phyloP scores from a whole-genome alignment of 768 basidiomycete species.

The Chalciporus piperatus region DNA sequence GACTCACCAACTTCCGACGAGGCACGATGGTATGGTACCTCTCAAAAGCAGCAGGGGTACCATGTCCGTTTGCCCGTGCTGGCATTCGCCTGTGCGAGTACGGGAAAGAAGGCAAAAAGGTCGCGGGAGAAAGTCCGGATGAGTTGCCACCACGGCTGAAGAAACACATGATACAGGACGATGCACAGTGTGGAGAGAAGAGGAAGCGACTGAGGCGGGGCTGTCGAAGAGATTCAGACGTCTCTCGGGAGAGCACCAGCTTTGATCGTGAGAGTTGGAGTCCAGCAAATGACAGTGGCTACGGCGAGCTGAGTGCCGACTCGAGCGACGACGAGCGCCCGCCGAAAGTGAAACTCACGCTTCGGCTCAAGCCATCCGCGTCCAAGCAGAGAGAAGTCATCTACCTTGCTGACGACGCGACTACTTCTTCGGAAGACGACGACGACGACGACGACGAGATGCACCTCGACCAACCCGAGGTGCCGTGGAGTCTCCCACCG shows the following conservation, averaged over 20 bases:
- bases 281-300: conserved; percentile 24
- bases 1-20: conserved; percentile 69
- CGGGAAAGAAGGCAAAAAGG: conserved; percentile 45
- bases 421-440: conserved; percentile 37
- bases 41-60: conserved; percentile 67
- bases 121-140: conserved; percentile 23
- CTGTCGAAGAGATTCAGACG: conserved; percentile 24
- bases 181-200: conserved; percentile 45
- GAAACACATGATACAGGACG: conserved; percentile 37
- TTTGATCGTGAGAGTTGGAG: conserved; percentile 17
- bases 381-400: conserved; percentile 31
- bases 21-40: conserved; percentile 84
- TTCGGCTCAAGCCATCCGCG: conserved; percentile 50
- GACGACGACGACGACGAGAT: conserved; percentile 8
- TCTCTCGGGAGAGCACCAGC: conserved; percentile 7
- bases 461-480: conserved; percentile 26
- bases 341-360: conserved; percentile 68
- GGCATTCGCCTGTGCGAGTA: conserved; percentile 75
- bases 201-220: conserved; percentile 40
- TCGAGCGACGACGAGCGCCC: conserved; percentile 37
- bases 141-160: conserved; percentile 38
- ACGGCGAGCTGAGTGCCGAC: conserved; percentile 21
- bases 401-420: conserved; percentile 41
- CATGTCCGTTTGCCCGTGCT: conserved; percentile 71
- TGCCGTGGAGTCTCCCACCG: conserved; percentile 50